Evolutionary conservation across 257 asterid genomes (phyloP), one percentile per base, ranked within the genome.

Genomic region (Cordia subcordata): DNA sequence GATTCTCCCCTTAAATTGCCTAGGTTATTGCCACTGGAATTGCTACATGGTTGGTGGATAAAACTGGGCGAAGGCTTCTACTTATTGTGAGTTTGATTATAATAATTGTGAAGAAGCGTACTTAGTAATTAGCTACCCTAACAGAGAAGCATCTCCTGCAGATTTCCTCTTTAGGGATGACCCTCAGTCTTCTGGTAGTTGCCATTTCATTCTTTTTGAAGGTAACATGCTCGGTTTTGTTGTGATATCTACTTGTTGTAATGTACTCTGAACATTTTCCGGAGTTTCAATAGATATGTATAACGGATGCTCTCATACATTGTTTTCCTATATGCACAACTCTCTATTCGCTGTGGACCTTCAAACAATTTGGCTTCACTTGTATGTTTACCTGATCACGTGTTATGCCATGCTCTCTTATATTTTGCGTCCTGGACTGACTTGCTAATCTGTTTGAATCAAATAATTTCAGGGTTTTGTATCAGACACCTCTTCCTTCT

Each of bases 21-120:
- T 70, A 90, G 97, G 97, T 90, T 52, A 72, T 87, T 72, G 97
- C 97, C 53, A 90, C 97, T 53, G 95, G 78, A 62, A 70, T 90
- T 51, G 63, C 97, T 10, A 79, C 88, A 49, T 90, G 97, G 97
- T 59, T 87, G 82, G 84, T 83, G 61, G 97, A 90, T 77, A 87
- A 80, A 83, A 70, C 96, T 10, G 97, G 97, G 45, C 96, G 96
- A 54, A 80, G 97, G 79, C 66, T 90, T 75, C 83, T 87, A 54
- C 81, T 90, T 58, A 70, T 75, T 46, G 96, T 90, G 69, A 85
- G 96, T 78, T 56, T 27, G 23, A 58, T 35, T 42, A 45, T 51
- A 33, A 20, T 61, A 57, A 13, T 15, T 32, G 35, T 51, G 68
- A 32, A 15, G 5, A 8, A 0, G 21, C 1, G 44, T 27, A 27